phyloP scores from a whole-genome alignment of 352 stramenopile genomes.

The Phytopythium litorale region DNA sequence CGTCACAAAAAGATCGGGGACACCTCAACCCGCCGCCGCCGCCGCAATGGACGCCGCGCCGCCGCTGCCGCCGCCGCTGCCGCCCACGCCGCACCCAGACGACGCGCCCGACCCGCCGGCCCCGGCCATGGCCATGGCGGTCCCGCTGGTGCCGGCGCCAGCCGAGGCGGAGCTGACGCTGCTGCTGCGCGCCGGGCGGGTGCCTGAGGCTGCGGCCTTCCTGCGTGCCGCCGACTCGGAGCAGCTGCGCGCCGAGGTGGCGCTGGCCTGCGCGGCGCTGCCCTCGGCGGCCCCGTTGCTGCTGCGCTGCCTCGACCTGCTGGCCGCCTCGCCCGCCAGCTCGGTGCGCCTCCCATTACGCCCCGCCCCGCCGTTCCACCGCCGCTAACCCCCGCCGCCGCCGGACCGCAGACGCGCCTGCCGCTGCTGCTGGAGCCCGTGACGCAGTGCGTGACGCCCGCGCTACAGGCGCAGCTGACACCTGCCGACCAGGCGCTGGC shows the following conservation, averaged over 20 bases:
- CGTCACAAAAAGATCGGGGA: too few species aligned
- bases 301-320: slow-evolving; percentile 33
- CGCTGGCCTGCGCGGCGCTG: slow-evolving; percentile 26
- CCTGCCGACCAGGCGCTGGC: slow-evolving; percentile 32
- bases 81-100: slow-evolving; percentile 6
- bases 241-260: slow-evolving; percentile 26
- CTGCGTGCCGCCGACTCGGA: slow-evolving; percentile 33
- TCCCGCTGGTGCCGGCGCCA: too few species aligned
- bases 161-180: slow-evolving; percentile 15
- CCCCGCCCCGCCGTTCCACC: neutral
- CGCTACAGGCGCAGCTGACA: slow-evolving; percentile 17
- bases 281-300: slow-evolving; percentile 28
- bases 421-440: slow-evolving; percentile 9
- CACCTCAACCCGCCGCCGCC: too few species aligned
- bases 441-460: slow-evolving; percentile 18
- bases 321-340: slow-evolving; percentile 2
- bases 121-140: too few species aligned
- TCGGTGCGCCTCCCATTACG: neutral
- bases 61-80: neutral
- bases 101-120: slow-evolving; percentile 5
- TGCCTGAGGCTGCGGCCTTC: slow-evolving; percentile 21
- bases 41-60: neutral
- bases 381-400: neutral
- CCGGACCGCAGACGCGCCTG: slow-evolving; percentile 1
- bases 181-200: slow-evolving; percentile 25